Base-by-base conservation (phyloP, 345 rosid species). In the Streptanthus diversifolius region DNA sequence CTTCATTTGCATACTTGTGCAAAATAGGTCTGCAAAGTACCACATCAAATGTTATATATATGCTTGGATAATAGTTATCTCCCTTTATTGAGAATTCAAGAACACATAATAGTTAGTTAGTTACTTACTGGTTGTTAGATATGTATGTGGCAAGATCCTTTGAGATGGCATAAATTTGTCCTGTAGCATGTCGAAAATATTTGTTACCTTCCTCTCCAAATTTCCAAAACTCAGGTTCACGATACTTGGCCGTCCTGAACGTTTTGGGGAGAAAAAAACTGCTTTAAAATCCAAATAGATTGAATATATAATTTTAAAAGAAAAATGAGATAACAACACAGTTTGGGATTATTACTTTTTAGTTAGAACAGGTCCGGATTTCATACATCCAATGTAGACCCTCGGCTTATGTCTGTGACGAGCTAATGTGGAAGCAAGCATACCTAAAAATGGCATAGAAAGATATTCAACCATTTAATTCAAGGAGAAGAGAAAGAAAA, bases 161-260 rank as follows among this genome's bases (percentile, higher is more conserved):
- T 27, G 99, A 95, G 70, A 95, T 79, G 39, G 98, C 99, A 82
- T 95, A 92, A 56, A 95, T 95, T 75, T 95, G 99, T 58, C 99
- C 98, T 22, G 98, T 87, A 47, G 98, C 99, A 80, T 95, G 99
- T 68, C 93, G 85, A 27, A 95, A 95, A 74, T 92, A 95, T 66
- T 88, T 88, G 85, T 90, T 95, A 49, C 99, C 99, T 58, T 83
- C 96, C 49, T 90, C 98, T 51, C 97, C 99, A 71, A 91, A 95
- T 90, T 91, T 95, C 99, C 99, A 95, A 76, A 78, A 85, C 79
- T 95, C 99, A 6, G 99, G 98, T 73, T 95, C 99, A 35, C 85
- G 96, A 79, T 95, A 95, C 79, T 91, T 95, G 74, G 89, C 98
- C 76, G 67, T 85, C 86, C 99, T 88, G 69, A 30, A 35, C 27